Base-by-base conservation (phyloP, 176 grass and related monocot genomes). In the Oryza rufipogon region DNA sequence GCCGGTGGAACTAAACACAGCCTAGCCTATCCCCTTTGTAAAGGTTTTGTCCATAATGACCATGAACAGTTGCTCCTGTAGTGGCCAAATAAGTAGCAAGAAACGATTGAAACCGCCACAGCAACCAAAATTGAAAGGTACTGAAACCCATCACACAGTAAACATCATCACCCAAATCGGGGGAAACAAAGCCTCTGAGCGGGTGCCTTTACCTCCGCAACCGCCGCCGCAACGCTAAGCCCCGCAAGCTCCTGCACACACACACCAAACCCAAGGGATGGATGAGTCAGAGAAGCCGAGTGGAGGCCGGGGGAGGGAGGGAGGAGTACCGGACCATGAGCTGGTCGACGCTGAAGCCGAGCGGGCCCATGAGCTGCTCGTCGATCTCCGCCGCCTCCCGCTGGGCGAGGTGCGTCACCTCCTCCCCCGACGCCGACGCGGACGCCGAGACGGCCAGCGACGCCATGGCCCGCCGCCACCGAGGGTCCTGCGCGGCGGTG, bases 321-420 rank as follows among this genome's bases (percentile, higher is more conserved):
- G 10, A 23, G 19, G 17, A 7, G 2, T 36, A 51, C 46, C 25
- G 38, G 93, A 58, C 96, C 96, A 98, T 98, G 85, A 98, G 89
- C 86, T 95, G 93, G 64, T 96, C 91, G 67, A 95, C 85, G 86
- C 87, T 98, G 64, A 95, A 98, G 14, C 87, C 91, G 68, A 98
- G 89, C 5, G 91, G 89, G 0, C 89, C 93, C 96, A 98, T 98
- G 74, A 95, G 93, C 65, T 92, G 90, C 87, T 98, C 83, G 74
- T 98, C 93, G 74, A 98, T 94, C 89, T 92, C 93, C 13, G 74
- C 89, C 1, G 91, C 96, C 4, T 88, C 87, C 17, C 85, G 83
- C 77, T 95, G 96, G 41, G 89, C 60, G 80, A 98, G 81, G 85
- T 92, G 89, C 26, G 91, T 94, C 80, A 94, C 88, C 45, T 84